A percentile compares a stretch with the other conserved stretches of the same genome.
Evolutionary conservation across 2,329 filamentous ascomycete species (phyloP).

Genomic region (Penicillium sclerotiorum): DNA sequence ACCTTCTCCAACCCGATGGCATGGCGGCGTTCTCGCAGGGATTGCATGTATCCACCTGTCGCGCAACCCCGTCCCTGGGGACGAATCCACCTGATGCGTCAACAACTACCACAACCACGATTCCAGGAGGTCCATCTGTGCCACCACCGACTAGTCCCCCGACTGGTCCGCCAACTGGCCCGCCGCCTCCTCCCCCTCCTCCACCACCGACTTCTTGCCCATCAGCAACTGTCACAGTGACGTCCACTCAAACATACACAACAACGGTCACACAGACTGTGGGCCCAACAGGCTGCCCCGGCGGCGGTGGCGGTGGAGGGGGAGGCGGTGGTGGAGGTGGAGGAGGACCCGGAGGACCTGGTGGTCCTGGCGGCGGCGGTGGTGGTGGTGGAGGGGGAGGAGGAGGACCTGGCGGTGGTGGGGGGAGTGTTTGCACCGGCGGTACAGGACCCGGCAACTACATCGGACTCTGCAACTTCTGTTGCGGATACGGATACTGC

Average conservation of each 20-base stretch:
- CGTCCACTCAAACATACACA: slow-evolving; percentile 1
- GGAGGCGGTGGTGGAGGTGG: no score
- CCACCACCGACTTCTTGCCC: not conserved
- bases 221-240: slow-evolving; percentile 7
- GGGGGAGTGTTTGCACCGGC: slow-evolving; percentile 21
- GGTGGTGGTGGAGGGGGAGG: no score
- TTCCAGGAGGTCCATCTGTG: not conserved
- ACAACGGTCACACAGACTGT: slow-evolving; percentile 3
- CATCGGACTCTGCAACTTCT: slow-evolving; percentile 33
- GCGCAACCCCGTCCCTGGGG: slow-evolving; percentile 26
- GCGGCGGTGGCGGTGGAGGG: not conserved
- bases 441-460: slow-evolving; percentile 35
- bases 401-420: not conserved
- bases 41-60: slow-evolving; percentile 23
- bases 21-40: slow-evolving; percentile 25
- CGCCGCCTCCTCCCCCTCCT: no score
- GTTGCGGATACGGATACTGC: slow-evolving; percentile 35
- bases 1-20: slow-evolving; percentile 23
- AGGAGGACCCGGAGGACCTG: not conserved
- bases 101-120: slow-evolving; percentile 6
- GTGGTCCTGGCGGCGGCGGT: slow-evolving; percentile 4
- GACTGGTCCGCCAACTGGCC: slow-evolving; percentile 2
- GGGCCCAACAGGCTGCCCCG: not conserved
- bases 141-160: not conserved
- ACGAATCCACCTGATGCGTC: slow-evolving; percentile 14